Evolutionary conservation across 2,329 filamentous ascomycete genomes (phyloP).

Genomic region (Sclerotinia spermophila): DNA sequence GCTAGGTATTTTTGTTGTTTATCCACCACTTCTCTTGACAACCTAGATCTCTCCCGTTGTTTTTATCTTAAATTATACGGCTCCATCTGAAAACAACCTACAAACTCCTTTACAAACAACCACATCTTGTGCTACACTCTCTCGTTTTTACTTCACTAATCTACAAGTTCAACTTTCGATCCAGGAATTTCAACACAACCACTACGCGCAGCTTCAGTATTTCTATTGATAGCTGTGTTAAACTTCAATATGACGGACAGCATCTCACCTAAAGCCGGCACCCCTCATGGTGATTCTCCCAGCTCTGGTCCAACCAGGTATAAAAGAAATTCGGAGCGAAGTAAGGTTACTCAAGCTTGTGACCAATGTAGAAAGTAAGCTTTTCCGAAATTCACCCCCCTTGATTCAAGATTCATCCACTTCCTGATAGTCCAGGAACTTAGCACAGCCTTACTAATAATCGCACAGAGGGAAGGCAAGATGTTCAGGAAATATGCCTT

Average conservation of each 20-base stretch:
- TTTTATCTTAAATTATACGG: not conserved
- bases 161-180: not conserved
- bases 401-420: not conserved
- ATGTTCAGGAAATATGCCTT: slow-evolving; percentile 42
- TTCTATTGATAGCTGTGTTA: not conserved
- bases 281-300: not conserved
- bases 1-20: not conserved
- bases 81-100: not conserved
- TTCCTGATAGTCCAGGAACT: not conserved
- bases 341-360: slow-evolving; percentile 45
- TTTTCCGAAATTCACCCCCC: not conserved
- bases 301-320: not conserved
- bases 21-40: not conserved
- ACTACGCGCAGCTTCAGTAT: not conserved
- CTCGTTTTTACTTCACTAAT: not conserved
- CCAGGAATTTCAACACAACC: not conserved
- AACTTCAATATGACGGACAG: not conserved
- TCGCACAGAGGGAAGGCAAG: slow-evolving; percentile 39
- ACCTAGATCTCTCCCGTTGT: not conserved
- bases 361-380: slow-evolving; percentile 47
- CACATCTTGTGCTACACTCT: not conserved
- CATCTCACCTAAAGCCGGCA: not conserved
- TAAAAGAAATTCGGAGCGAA: slow-evolving; percentile 13
- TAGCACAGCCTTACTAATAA: not conserved
- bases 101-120: not conserved